Evolutionary conservation across 805 yeast species (phyloP), one percentile per base, ranked within the genome.

Genomic region (Wickerhamomyces kurtzmanii): DNA sequence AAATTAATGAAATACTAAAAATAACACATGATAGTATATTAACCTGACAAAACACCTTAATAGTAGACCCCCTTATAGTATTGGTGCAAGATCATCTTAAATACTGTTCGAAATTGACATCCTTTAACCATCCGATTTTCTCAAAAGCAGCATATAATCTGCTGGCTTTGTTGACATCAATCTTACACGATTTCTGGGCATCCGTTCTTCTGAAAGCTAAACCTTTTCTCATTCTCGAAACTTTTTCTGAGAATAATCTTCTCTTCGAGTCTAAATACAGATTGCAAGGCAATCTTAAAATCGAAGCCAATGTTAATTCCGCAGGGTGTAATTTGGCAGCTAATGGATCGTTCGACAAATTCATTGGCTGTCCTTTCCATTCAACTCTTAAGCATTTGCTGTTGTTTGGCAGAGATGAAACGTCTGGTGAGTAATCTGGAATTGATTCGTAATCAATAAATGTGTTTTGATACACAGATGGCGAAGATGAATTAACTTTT

Each of bases 331-430:
- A 65, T 42, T 76, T 68, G 26, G 58, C 57, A 28, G 68, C 54
- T 40, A 83, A 67, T 13, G 95, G 93, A 54, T 91, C 97, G 18
- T 55, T 45, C 12, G 78, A 64, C 31, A 89, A 66, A 52, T 83
- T 93, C 96, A 89, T 86, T 20, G 96, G 94, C 43, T 86, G 94
- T 8, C 97, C 98, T 59, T 87, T 89, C 98, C 98, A 89, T 53
- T 89, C 97, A 20, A 93, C 82, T 48, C 79, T 79, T 42, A 87
- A 63, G 39, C 84, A 75, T 57, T 79, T 75, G 31, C 68, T 59
- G 44, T 74, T 76, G 38, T 62, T 71, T 42, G 94, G 93, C 36
- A 87, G 60, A 1, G 80, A 63, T 3, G 62, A 44, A 10, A 71
- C 40, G 12, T 80, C 63, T 4, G 96, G 96, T n/a, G 84, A 74